These are phyloP conservation scores for Arctium minus DNA, from an alignment of 129 eudicot species.

Conservation along the genomic window DNA sequence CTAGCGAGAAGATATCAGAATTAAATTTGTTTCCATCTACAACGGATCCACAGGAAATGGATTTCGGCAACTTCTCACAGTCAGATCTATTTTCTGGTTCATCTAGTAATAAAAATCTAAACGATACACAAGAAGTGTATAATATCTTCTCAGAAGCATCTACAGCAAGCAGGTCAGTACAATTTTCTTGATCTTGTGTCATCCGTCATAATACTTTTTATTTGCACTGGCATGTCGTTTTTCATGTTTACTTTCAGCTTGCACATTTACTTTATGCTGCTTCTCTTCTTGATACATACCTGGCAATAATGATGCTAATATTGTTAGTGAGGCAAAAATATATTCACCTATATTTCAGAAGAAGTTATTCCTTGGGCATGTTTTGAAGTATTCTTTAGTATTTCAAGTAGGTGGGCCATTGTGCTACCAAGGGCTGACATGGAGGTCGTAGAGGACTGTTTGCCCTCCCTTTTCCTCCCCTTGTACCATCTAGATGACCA, in stretches of 20 bases:
- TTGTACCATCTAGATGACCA: neutral
- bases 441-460: neutral
- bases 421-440: neutral
- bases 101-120: slow-evolving; percentile 21
- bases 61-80: slow-evolving; percentile 38
- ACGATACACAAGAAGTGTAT: slow-evolving; percentile 18
- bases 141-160: slow-evolving; percentile 29
- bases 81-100: slow-evolving; percentile 36
- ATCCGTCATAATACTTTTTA: neutral
- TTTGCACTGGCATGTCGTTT: neutral
- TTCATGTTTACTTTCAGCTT: neutral
- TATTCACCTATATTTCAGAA: neutral
- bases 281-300: neutral
- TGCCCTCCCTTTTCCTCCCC: neutral
- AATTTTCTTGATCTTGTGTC: neutral
- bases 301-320: neutral
- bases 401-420: neutral
- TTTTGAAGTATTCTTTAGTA: neutral
- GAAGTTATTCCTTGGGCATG: neutral
- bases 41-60: slow-evolving; percentile 23
- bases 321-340: neutral
- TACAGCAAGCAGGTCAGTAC: slow-evolving; percentile 40
- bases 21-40: slow-evolving; percentile 21
- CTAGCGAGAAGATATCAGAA: slow-evolving; percentile 26
- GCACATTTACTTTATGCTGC: neutral